Percentiles rank a stretch among this genome's conserved stretches.
Conservation (phyloP, 208 protist species). For the Trichomonas gallinae region DNA sequence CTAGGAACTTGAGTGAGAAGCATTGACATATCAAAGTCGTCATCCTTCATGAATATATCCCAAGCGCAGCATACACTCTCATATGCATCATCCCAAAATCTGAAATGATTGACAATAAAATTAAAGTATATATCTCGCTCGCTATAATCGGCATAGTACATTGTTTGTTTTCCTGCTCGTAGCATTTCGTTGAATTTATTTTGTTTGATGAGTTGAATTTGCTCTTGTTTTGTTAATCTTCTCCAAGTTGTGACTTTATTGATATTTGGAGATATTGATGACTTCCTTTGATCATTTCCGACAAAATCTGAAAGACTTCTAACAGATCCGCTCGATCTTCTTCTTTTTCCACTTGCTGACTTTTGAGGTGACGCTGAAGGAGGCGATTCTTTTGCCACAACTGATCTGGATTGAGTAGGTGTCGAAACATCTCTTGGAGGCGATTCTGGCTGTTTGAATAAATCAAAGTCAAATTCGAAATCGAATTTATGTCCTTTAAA, state of each 20-base stretch:
- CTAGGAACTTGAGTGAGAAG: background rate
- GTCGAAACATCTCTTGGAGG: background rate
- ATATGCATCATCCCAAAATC: background rate
- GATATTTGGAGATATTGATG: background rate
- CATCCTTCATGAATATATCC: background rate
- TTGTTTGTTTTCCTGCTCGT: background rate
- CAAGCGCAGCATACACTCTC: background rate
- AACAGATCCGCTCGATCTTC: background rate
- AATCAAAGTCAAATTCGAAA: background rate
- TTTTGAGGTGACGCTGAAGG: background rate
- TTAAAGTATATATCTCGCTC: background rate
- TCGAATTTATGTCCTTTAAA: background rate
- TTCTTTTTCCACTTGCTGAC: background rate
- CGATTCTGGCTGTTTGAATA: background rate
- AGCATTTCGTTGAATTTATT: background rate
- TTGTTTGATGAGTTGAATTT: background rate
- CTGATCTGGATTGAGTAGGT: background rate
- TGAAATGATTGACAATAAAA: background rate
- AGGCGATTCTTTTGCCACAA: background rate
- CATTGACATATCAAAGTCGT: background rate
- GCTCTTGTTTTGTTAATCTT: background rate
- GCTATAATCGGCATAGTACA: background rate
- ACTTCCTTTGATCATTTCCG: background rate
- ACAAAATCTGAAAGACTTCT: background rate
- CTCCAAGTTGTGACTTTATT: background rate